These are phyloP conservation scores for Schizochytrium sp. DNA, from an alignment of 108 stramenopile species.

Conservation along the genomic window DNA sequence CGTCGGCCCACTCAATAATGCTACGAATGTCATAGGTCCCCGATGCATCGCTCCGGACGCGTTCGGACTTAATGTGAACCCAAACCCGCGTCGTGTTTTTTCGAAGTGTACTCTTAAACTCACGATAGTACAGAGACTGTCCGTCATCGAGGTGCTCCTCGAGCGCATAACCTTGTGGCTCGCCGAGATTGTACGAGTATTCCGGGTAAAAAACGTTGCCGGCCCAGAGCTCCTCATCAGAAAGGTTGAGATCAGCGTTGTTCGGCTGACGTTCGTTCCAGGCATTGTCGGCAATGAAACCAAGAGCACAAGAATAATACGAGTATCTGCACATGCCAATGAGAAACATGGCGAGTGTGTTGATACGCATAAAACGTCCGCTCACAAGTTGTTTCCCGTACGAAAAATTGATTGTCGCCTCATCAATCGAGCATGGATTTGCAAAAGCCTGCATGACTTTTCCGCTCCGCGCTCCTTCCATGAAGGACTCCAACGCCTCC, in stretches of 20 bases:
- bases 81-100: not conserved
- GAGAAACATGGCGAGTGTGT: not conserved
- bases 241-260: not conserved
- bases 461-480: not conserved
- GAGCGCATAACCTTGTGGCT: not conserved
- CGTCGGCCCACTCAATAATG: not conserved
- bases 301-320: not conserved
- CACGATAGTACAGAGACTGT: not conserved
- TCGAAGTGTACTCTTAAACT: not conserved
- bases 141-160: not conserved
- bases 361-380: not conserved
- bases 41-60: not conserved
- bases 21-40: not conserved
- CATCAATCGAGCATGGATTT: not conserved
- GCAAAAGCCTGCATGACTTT: not conserved
- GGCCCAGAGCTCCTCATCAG: not conserved
- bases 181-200: not conserved
- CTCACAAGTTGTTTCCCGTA: not conserved
- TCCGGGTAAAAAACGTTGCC: not conserved
- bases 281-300: not conserved
- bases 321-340: not conserved
- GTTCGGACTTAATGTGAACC: not conserved
- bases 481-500: not conserved
- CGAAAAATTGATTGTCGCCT: not conserved
- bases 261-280: not conserved